A percentile compares a stretch with the other conserved stretches of the same genome.
Evolutionary conservation across 257 asterid species (phyloP).

Genomic region (Rauvolfia tetraphylla): DNA sequence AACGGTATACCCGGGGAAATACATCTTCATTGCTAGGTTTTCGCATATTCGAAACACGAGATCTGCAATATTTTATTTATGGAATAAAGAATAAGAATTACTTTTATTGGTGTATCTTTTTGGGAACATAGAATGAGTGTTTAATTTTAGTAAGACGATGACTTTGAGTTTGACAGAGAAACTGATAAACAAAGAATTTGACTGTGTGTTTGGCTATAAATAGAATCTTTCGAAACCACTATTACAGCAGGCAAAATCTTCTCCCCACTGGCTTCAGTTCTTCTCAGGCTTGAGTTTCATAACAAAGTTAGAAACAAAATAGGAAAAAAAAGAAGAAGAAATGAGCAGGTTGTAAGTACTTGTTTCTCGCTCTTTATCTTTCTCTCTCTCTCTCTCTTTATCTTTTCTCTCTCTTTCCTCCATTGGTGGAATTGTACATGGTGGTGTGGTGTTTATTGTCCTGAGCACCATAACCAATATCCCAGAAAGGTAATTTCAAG

Average conservation of each 20-base stretch:
- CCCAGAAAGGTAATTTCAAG: conserved; percentile 19
- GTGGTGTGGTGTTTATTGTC: background rate
- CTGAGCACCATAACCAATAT: conserved; percentile 10
- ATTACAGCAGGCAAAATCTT: background rate
- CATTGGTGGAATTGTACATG: conserved; percentile 16
- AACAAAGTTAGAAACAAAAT: too few relatives aligned
- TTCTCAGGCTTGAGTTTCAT: background rate
- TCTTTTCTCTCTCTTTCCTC: conserved; percentile 9
- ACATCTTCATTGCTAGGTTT: too few relatives aligned
- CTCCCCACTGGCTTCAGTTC: too few relatives aligned
- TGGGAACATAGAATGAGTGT: background rate
- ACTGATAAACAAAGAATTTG: background rate
- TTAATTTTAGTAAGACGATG: background rate
- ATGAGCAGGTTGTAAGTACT: too few relatives aligned
- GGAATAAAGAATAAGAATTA: too few relatives aligned
- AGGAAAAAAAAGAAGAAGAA: background rate
- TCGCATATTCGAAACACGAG: too few relatives aligned
- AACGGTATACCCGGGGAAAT: too few relatives aligned
- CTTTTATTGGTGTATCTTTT: background rate
- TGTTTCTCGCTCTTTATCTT: background rate
- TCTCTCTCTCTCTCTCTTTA: background rate
- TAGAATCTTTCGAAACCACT: conserved; percentile 3
- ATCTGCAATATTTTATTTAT: too few relatives aligned
- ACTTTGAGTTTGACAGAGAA: background rate
- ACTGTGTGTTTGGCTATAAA: conserved; percentile 26